phyloP scores from a whole-genome alignment of 805 yeast species.

The Kluyveromyces dobzhanskii region DNA sequence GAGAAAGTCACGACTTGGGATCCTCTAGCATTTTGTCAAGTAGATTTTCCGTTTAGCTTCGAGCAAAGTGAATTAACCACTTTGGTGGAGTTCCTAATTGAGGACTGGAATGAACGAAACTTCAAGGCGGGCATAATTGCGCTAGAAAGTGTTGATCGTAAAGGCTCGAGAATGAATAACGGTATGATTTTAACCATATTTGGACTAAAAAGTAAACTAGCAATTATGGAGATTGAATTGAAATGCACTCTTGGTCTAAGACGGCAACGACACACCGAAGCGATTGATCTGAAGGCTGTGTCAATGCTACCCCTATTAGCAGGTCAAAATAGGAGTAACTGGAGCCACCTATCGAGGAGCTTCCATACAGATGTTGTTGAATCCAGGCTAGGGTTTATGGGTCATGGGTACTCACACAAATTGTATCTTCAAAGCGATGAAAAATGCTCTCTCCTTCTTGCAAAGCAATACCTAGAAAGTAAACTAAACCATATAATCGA shows the following conservation, averaged over 20 bases:
- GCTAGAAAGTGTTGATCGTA: too few relatives aligned
- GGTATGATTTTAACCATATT: neutral
- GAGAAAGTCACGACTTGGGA: neutral
- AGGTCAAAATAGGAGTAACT: neutral
- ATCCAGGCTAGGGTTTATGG: neutral
- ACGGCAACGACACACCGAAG: neutral
- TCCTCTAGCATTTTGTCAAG: neutral
- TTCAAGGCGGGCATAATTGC: too few relatives aligned
- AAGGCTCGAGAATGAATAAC: too few relatives aligned
- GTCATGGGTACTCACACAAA: neutral
- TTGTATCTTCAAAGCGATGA: neutral
- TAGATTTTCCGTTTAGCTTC: neutral
- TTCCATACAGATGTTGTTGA: neutral
- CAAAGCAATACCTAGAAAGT: neutral
- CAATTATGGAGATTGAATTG: neutral
- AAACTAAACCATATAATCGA: neutral
- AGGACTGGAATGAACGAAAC: too few relatives aligned
- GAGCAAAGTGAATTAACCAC: neutral
- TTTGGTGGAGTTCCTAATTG: too few relatives aligned
- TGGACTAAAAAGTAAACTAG: slow-evolving; percentile 1
- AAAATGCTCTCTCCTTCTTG: neutral
- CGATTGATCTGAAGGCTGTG: neutral
- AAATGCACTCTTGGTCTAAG: neutral
- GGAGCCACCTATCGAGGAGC: neutral
- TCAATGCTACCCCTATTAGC: slow-evolving; percentile 2